A percentile compares a stretch with the other conserved stretches of the same genome.
These are phyloP conservation scores for Podospora anserina DNA, from an alignment of 495 filamentous ascomycete genomes.

Conservation along the genomic window DNA sequence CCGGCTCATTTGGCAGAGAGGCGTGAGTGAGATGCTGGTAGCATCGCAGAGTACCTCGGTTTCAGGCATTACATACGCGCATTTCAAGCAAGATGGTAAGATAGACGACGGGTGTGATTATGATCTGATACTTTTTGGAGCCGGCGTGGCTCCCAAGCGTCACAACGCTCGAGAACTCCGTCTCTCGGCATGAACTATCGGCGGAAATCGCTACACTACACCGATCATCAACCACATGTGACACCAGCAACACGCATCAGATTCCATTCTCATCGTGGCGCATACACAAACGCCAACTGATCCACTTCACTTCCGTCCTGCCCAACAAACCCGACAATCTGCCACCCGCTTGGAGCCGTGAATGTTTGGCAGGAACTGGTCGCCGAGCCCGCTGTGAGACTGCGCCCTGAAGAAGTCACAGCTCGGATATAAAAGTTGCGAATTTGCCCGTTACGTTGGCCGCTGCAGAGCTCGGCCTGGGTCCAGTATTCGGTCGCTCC, in stretches of 20 bases:
- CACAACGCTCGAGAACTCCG: not conserved
- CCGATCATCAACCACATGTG: not conserved
- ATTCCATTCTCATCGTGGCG: slow-evolving; percentile 27
- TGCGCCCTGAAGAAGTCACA: slow-evolving; percentile 52
- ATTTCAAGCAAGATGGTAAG: not conserved
- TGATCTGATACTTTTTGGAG: not conserved
- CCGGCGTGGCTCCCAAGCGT: not conserved
- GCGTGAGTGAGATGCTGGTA: too few species aligned
- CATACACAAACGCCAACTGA: slow-evolving; percentile 56
- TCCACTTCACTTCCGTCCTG: slow-evolving; percentile 58
- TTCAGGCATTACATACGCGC: not conserved
- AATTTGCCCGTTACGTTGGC: slow-evolving; percentile 44
- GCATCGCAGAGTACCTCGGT: not conserved
- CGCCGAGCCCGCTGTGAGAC: slow-evolving; percentile 44
- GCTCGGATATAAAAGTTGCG: slow-evolving; percentile 58
- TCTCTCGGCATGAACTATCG: not conserved
- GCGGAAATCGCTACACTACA: not conserved
- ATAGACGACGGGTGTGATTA: not conserved
- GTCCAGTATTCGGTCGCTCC: slow-evolving; percentile 48
- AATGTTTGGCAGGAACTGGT: slow-evolving; percentile 52
- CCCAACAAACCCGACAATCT: slow-evolving; percentile 57
- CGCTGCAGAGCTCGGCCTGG: slow-evolving; percentile 52
- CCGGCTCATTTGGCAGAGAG: too few species aligned
- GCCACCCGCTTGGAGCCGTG: slow-evolving; percentile 51
- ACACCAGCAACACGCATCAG: not conserved